A percentile compares a stretch with the other conserved stretches of the same genome.
These are phyloP conservation scores for Phytopythium aichiense DNA, from an alignment of 352 stramenopile species.

Conservation along the genomic window DNA sequence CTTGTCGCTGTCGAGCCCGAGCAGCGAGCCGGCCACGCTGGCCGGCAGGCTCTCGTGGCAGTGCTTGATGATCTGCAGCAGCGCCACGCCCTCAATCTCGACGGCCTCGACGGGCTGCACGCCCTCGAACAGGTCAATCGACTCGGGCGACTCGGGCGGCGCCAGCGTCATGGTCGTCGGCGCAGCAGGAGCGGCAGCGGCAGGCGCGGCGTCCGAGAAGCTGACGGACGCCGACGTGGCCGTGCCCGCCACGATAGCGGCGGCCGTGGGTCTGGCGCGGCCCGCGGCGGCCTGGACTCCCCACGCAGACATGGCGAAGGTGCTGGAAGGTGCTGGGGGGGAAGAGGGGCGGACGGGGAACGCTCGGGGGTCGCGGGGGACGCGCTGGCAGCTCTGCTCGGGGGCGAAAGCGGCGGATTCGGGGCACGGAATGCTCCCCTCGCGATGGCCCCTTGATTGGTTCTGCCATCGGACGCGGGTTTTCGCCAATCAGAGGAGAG, in stretches of 20 bases:
- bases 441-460: conserved; percentile 33
- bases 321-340: not conserved
- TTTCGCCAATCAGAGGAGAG: conserved; percentile 31
- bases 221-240: conserved; percentile 11
- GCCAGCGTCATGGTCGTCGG: conserved; percentile 11
- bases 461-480: conserved; percentile 24
- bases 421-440: not conserved
- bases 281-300: conserved; percentile 41
- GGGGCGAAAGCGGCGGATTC: conserved; percentile 12
- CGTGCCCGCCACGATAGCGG: conserved; percentile 11
- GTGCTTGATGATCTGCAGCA: conserved; percentile 98
- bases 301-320: conserved; percentile 46
- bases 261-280: conserved; percentile 11
- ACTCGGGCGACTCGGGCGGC: conserved; percentile 26
- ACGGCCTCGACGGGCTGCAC: conserved; percentile 62
- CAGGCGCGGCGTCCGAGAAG: not conserved
- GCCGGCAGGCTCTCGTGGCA: conserved; percentile 94
- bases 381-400: conserved; percentile 16
- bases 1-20: conserved; percentile 91
- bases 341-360: not conserved
- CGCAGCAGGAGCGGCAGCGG: conserved; percentile 3
- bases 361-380: not conserved
- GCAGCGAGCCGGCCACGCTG: conserved; percentile 93
- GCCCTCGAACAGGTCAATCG: conserved; percentile 70
- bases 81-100: conserved; percentile 75